phyloP scores from a whole-genome alignment of 345 rosid species.

The Rhizophora apiculata region DNA sequence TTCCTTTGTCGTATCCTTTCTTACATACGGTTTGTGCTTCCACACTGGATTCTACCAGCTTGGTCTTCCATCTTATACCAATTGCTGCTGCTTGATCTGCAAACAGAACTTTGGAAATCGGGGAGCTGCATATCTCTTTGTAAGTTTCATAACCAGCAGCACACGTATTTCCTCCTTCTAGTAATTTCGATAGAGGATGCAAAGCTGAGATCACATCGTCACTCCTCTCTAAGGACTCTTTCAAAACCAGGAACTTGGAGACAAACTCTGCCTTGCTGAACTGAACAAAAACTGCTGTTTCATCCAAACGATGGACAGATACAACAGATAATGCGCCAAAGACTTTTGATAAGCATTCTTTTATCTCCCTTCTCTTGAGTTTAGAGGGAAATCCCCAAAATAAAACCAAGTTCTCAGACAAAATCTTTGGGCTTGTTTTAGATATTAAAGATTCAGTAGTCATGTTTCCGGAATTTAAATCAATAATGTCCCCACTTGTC shows the following conservation, averaged over 20 bases:
- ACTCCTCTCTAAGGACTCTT: conserved; percentile 55
- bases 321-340: conserved; percentile 58
- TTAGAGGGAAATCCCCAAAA: conserved; percentile 72
- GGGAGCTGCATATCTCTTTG: conserved; percentile 78
- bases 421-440: conserved; percentile 28
- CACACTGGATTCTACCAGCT: conserved; percentile 16
- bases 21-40: conserved; percentile 15
- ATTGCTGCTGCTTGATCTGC: conserved; percentile 81
- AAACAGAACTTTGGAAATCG: conserved; percentile 53
- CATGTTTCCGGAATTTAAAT: conserved; percentile 52
- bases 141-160: conserved; percentile 81
- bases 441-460: conserved; percentile 34
- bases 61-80: conserved; percentile 54
- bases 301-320: conserved; percentile 59
- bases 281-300: conserved; percentile 71
- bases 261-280: conserved; percentile 58
- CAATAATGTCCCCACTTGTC: conserved; percentile 62
- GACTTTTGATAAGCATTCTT: conserved; percentile 64
- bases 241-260: conserved; percentile 57
- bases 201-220: conserved; percentile 52
- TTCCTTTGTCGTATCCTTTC: background rate
- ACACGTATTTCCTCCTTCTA: conserved; percentile 67
- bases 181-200: conserved; percentile 73
- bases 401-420: conserved; percentile 54
- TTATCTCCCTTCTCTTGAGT: conserved; percentile 59